These are phyloP conservation scores for Phytophthora hybrid DNA, from an alignment of 352 stramenopile species.

Conservation along the genomic window DNA sequence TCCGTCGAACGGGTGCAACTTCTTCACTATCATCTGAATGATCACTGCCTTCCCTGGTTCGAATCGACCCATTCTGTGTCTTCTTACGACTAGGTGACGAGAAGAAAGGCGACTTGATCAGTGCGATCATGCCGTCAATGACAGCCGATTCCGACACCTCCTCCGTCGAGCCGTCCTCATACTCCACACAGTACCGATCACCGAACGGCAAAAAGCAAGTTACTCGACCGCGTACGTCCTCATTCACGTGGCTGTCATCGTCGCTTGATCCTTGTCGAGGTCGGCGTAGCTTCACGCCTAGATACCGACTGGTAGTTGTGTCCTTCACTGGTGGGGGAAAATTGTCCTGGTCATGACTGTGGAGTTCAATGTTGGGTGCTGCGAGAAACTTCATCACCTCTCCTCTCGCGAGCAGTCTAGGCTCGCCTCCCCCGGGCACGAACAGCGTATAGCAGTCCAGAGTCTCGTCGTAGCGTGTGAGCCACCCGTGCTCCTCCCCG, in stretches of 20 bases:
- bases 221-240: constrained; percentile 48
- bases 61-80: constrained; percentile 6
- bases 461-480: constrained; percentile 72
- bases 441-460: constrained; percentile 79
- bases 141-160: constrained; percentile 66
- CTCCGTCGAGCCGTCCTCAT: constrained; percentile 52
- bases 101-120: constrained; percentile 49
- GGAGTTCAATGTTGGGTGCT: constrained; percentile 60
- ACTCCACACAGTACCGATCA: constrained; percentile 61
- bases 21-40: constrained; percentile 16
- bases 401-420: constrained; percentile 45
- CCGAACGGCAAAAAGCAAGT: constrained; percentile 71
- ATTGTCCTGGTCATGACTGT: constrained; percentile 51
- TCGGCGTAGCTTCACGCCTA: constrained; percentile 50
- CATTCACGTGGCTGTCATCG: constrained; percentile 3
- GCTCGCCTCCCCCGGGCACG: constrained; percentile 47
- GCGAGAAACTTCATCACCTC: constrained; percentile 76
- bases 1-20: constrained; percentile 17
- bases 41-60: constrained; percentile 25
- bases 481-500: constrained; percentile 61
- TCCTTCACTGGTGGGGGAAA: constrained; percentile 65
- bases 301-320: constrained; percentile 55
- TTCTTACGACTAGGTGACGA: constrained; percentile 30
- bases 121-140: constrained; percentile 66
- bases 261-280: constrained; percentile 17